Percentiles rank a stretch among this genome's conserved stretches.
These are phyloP conservation scores for Cucurbita pepo DNA, from an alignment of 306 rosid genomes.

Conservation along the genomic window DNA sequence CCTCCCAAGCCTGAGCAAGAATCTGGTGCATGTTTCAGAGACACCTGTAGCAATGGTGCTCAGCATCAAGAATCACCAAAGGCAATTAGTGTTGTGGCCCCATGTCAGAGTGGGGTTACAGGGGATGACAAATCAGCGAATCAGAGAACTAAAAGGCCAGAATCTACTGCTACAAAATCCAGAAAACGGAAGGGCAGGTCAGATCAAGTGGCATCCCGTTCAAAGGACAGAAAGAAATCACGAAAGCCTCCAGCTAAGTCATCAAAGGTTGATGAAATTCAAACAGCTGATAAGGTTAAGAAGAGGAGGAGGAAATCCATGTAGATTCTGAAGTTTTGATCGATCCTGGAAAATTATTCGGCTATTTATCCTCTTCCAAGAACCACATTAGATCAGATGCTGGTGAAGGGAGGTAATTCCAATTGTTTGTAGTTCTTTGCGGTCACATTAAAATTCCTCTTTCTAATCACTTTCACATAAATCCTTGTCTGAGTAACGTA, in stretches of 20 bases:
- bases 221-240: conserved; percentile 4
- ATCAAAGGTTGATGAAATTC: conserved; percentile 12
- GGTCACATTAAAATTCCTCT: neutral
- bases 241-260: conserved; percentile 14
- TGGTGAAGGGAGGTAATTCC: conserved; percentile 4
- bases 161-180: conserved; percentile 18
- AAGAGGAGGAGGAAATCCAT: conserved; percentile 31
- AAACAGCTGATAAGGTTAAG: conserved; percentile 19
- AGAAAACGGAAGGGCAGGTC: conserved; percentile 51
- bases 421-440: neutral
- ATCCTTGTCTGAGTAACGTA: neutral
- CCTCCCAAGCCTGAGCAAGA: conserved; percentile 5
- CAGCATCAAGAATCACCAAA: conserved; percentile 11
- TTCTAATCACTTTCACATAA: neutral
- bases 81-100: neutral
- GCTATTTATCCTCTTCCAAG: neutral
- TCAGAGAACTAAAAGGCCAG: conserved; percentile 16
- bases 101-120: conserved; percentile 10
- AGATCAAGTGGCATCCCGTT: conserved; percentile 20
- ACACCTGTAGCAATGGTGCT: conserved; percentile 6
- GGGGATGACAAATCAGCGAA: conserved; percentile 8
- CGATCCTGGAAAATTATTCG: neutral
- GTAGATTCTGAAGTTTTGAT: conserved; percentile 18
- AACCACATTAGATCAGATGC: neutral
- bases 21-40: neutral